Percentiles rank a stretch among this genome's conserved stretches.
Evolutionary conservation across 2,329 filamentous ascomycete genomes (phyloP).

Genomic region (Ceratocystis cubensis): DNA sequence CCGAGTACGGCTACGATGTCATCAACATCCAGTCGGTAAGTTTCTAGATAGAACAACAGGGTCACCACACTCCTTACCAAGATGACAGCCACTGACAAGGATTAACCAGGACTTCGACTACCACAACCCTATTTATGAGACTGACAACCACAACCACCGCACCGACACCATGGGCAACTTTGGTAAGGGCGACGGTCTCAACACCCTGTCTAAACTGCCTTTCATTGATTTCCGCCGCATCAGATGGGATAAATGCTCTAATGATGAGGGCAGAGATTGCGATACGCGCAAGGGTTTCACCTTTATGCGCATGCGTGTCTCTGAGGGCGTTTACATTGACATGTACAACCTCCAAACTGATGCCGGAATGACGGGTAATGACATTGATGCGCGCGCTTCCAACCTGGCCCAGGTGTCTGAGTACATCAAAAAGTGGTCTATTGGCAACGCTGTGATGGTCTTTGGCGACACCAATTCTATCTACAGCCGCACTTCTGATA

Average conservation of each 20-base stretch:
- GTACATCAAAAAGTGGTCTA: conserved; percentile 44
- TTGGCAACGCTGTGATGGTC: conserved; percentile 49
- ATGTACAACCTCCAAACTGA: conserved; percentile 56
- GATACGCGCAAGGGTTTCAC: conserved; percentile 59
- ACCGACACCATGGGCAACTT: conserved; percentile 55
- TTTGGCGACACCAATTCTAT: conserved; percentile 54
- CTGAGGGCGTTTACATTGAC: conserved; percentile 41
- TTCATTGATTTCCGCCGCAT: conserved; percentile 44
- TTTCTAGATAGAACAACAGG: not conserved
- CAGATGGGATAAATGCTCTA: conserved; percentile 48
- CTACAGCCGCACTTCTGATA: conserved; percentile 46
- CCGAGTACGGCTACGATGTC: conserved; percentile 45
- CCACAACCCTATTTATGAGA: conserved; percentile 49
- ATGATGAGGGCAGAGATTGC: conserved; percentile 46
- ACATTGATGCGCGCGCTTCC: conserved; percentile 42
- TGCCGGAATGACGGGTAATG: conserved; percentile 43
- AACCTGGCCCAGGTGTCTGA: conserved; percentile 48
- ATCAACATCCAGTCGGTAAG: conserved; percentile 51
- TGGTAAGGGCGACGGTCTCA: conserved; percentile 50
- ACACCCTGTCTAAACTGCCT: conserved; percentile 47
- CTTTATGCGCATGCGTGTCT: conserved; percentile 46
- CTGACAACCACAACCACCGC: conserved; percentile 46
- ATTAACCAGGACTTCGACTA: conserved; percentile 48
- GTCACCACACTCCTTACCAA: not conserved
- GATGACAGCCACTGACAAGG: not conserved